These are phyloP conservation scores for Cyberlindnera japonica DNA, from an alignment of 805 yeast genomes.

Conservation along the genomic window DNA sequence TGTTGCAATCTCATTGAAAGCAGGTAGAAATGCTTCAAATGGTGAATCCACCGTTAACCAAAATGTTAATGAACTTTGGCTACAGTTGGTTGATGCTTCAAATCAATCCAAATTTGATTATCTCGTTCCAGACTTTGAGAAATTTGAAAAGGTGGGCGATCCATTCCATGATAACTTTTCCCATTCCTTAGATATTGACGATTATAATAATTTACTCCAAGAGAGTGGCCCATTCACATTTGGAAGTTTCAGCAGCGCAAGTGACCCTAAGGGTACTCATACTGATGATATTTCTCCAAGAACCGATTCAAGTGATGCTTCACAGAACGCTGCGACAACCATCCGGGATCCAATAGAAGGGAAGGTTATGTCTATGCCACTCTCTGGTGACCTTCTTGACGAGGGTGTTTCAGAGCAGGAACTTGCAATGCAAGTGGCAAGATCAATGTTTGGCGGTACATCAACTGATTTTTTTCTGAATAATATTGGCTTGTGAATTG, in stretches of 20 bases:
- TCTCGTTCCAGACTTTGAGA: slow-evolving; percentile 24
- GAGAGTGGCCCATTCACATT: neutral
- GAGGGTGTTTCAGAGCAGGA: slow-evolving; percentile 18
- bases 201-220: neutral
- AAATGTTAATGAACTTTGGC: slow-evolving; percentile 20
- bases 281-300: slow-evolving; percentile 22
- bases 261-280: slow-evolving; percentile 4
- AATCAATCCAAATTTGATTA: slow-evolving; percentile 29
- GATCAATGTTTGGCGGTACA: slow-evolving; percentile 26
- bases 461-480: neutral
- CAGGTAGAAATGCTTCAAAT: neutral
- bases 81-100: slow-evolving; percentile 22
- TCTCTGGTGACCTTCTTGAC: neutral
- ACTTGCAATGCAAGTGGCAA: slow-evolving; percentile 26
- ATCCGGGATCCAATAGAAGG: neutral
- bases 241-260: slow-evolving; percentile 7
- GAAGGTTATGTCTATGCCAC: neutral
- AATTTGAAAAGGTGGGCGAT: slow-evolving; percentile 21
- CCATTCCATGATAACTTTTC: slow-evolving; percentile 21
- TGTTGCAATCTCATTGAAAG: slow-evolving; percentile 1
- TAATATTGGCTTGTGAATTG: neutral
- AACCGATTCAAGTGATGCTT: slow-evolving; percentile 12
- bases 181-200: neutral
- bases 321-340: slow-evolving; percentile 1
- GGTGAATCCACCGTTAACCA: slow-evolving; percentile 2